phyloP scores from a whole-genome alignment of 495 filamentous ascomycete genomes.

The Daldinia childiae region DNA sequence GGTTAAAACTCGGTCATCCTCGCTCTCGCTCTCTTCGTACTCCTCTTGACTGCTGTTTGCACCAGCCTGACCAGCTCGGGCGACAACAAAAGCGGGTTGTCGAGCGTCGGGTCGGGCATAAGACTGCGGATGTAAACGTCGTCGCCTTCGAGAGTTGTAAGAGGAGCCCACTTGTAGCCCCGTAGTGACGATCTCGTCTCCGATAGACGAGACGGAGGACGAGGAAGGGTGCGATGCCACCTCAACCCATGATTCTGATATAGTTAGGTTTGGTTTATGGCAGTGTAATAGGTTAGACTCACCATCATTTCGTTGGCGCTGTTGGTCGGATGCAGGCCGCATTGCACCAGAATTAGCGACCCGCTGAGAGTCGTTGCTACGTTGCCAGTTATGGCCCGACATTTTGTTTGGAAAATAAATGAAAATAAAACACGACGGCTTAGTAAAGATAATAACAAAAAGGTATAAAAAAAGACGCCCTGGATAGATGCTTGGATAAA shows the following conservation, averaged over 20 bases:
- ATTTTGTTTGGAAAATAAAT: constrained; percentile 14
- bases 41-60: constrained; percentile 69
- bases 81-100: constrained; percentile 50
- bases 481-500: constrained; percentile 1
- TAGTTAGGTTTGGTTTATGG: constrained; percentile 32
- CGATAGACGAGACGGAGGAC: constrained; percentile 88
- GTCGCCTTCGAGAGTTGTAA: constrained; percentile 62
- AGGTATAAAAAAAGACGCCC: not conserved
- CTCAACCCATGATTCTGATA: constrained; percentile 94
- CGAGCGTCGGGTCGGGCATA: constrained; percentile 43
- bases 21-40: constrained; percentile 76
- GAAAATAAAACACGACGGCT: not conserved
- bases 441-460: not conserved
- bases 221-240: constrained; percentile 89
- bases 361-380: constrained; percentile 31
- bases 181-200: constrained; percentile 87
- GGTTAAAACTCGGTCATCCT: constrained; percentile 82
- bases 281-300: constrained; percentile 20
- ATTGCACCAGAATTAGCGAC: constrained; percentile 27
- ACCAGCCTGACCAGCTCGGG: constrained; percentile 55
- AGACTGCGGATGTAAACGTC: constrained; percentile 63
- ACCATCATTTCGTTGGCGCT: constrained; percentile 45
- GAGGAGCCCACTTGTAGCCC: constrained; percentile 75
- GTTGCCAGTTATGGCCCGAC: constrained; percentile 38
- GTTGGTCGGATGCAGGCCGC: constrained; percentile 35